Conservation (phyloP, 495 filamentous ascomycete species). For the Aspergillus leporis region DNA sequence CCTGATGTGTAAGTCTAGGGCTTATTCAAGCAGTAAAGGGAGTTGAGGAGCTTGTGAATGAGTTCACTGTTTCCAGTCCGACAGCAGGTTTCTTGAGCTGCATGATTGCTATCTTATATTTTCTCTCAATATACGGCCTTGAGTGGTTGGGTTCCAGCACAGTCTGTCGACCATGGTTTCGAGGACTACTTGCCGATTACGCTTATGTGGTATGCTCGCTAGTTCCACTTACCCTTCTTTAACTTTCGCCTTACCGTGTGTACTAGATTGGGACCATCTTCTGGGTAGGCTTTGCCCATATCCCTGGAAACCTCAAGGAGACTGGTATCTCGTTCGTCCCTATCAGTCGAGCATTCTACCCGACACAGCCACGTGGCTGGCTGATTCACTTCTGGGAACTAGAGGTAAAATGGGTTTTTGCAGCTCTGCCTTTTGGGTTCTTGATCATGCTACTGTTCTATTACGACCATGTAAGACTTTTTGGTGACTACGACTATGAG, state of each 20-base stretch:
- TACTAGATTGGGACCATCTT: slow-evolving; percentile 66
- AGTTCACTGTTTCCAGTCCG: slow-evolving; percentile 13
- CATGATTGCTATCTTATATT: slow-evolving; percentile 23
- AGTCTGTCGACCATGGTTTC: slow-evolving; percentile 16
- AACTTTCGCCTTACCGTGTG: too few species aligned
- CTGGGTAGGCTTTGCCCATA: slow-evolving; percentile 79
- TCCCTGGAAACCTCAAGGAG: slow-evolving; percentile 61
- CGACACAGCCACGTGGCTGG: slow-evolving; percentile 71
- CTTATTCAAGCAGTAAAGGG: slow-evolving; percentile 24
- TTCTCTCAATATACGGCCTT: slow-evolving; percentile 20
- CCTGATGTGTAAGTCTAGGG: too few species aligned
- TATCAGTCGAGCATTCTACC: slow-evolving; percentile 68
- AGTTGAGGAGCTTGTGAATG: slow-evolving; percentile 23
- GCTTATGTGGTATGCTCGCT: slow-evolving; percentile 21
- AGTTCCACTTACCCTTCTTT: too few species aligned
- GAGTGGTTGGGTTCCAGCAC: slow-evolving; percentile 21
- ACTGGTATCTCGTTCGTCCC: slow-evolving; percentile 60
- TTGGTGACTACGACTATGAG: not conserved
- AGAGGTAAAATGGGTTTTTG: slow-evolving; percentile 67
- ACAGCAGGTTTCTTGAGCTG: slow-evolving; percentile 19
- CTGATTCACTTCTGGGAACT: slow-evolving; percentile 81
- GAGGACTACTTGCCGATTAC: slow-evolving; percentile 20
- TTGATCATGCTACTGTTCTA: slow-evolving; percentile 79
- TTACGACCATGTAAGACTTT: slow-evolving; percentile 61
- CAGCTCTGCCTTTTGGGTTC: slow-evolving; percentile 78